Evolutionary conservation across 257 asterid species (phyloP), one percentile per base, ranked within the genome.

Genomic region (Agastache rugosa): DNA sequence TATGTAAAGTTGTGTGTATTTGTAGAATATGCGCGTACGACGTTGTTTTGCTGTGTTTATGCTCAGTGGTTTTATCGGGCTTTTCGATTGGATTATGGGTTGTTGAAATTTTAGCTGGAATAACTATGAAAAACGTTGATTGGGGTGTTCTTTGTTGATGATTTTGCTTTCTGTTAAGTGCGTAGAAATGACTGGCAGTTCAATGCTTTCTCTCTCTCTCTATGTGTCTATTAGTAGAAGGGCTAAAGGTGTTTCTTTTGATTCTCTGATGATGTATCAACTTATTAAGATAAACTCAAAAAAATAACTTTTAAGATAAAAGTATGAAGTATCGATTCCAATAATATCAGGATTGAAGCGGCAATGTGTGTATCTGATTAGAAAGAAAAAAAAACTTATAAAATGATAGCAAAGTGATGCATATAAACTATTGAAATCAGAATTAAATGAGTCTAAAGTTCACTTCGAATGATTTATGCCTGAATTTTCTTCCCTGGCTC

Each of bases 41-140:
- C 50, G 54, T 63, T n/a, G 65, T 61, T 67, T 44, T 55, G 39
- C 16, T 66, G 50, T 31, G 56, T 19, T 50, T 31, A 7, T 20
- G 12, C 37, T 48, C 58, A 17, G 7, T 54, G 39, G 71, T 5
- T 69, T n/a, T n/a, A n/a, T n/a, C n/a, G n/a, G n/a, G n/a, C n/a
- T n/a, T 71, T 60, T 42, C 58, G 41, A 70, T 70, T 79, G 59
- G 47, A 71, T 58, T 22, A 6, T n/a, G 51, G 67, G 14, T 69
- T 23, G 64, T 20, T 53, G 63, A 62, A 53, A 2, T 58, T n/a
- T 31, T 27, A 61, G 58, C 41, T 76, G 17, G 55, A 12, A 59
- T 14, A 65, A 8, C 20, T 3, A 5, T 31, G 1, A 62, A 63
- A 29, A 80, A 1, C 47, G 61, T 54, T 61, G 60, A 29, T 60